Percentiles rank a stretch among this genome's conserved stretches.
Conservation (phyloP, 2,329 filamentous ascomycete species). For the Fonsecaea nubica region DNA sequence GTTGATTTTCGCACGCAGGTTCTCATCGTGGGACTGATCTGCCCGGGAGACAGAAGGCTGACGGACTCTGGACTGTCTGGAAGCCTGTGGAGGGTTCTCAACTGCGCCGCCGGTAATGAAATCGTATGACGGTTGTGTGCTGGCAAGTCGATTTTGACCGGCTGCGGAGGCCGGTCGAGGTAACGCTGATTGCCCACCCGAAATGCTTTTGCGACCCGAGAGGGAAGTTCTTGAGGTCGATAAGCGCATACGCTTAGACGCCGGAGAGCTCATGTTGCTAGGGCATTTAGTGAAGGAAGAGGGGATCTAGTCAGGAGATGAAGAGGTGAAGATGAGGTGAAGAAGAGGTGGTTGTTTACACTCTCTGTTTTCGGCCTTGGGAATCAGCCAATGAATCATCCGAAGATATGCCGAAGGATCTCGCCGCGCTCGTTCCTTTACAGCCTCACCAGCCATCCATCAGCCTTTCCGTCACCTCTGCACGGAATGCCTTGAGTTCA, state of each 20-base stretch:
- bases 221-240: slow-evolving; percentile 38
- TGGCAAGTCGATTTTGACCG: slow-evolving; percentile 46
- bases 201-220: slow-evolving; percentile 36
- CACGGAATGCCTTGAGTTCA: neutral
- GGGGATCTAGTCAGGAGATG: neutral
- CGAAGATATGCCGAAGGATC: neutral
- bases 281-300: neutral
- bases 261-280: slow-evolving; percentile 36
- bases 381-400: neutral
- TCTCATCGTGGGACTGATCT: slow-evolving; percentile 63
- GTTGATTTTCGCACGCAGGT: slow-evolving; percentile 87
- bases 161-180: slow-evolving; percentile 34
- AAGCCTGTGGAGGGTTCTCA: slow-evolving; percentile 44
- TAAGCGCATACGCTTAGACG: slow-evolving; percentile 37
- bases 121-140: slow-evolving; percentile 65
- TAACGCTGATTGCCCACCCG: slow-evolving; percentile 31
- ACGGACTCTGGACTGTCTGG: slow-evolving; percentile 46
- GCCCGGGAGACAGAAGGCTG: slow-evolving; percentile 48
- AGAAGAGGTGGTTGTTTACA: slow-evolving; percentile 3
- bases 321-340: neutral
- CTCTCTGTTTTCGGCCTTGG: slow-evolving; percentile 10
- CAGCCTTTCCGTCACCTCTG: neutral
- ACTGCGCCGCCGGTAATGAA: slow-evolving; percentile 63
- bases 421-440: neutral
- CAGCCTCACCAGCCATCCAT: neutral